phyloP scores from a whole-genome alignment of 2,329 filamentous ascomycete genomes.

The Penicillium janthinellum region DNA sequence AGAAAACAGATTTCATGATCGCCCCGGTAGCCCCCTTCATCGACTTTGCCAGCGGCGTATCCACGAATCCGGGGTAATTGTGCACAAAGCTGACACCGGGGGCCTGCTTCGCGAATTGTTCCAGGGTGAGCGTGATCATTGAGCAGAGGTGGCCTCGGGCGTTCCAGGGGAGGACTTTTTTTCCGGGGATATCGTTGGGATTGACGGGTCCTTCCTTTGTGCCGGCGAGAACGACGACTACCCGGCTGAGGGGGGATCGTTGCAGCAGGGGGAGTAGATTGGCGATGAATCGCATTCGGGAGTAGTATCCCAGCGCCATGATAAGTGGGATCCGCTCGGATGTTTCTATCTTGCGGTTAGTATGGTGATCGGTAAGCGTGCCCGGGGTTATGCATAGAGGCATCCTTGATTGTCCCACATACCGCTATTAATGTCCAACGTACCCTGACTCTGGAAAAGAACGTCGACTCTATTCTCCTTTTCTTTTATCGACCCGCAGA shows the following conservation, averaged over 20 bases:
- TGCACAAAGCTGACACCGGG: conserved; percentile 4
- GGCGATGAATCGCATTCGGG: background rate
- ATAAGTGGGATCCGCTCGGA: background rate
- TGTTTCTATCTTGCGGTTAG: background rate
- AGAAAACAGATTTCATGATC: background rate
- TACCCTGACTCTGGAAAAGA: conserved; percentile 2
- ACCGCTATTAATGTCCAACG: background rate
- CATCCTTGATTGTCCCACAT: background rate
- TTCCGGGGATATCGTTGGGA: background rate
- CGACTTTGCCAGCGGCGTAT: background rate
- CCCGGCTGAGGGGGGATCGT: background rate
- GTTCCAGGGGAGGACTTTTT: background rate
- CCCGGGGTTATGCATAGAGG: background rate
- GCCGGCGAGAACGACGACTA: background rate
- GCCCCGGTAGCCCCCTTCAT: background rate
- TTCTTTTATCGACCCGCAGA: conserved; percentile 36
- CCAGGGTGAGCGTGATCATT: background rate
- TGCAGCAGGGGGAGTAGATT: background rate
- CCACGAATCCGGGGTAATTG: conserved; percentile 2
- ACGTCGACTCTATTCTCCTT: background rate
- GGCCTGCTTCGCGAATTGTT: background rate
- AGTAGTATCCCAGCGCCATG: conserved; percentile 3
- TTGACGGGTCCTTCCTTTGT: conserved; percentile 3
- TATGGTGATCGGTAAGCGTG: background rate
- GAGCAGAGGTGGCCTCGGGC: conserved; percentile 1